Base-by-base conservation (phyloP, 805 yeast genomes). In the Kodamaea jinghongensis region DNA sequence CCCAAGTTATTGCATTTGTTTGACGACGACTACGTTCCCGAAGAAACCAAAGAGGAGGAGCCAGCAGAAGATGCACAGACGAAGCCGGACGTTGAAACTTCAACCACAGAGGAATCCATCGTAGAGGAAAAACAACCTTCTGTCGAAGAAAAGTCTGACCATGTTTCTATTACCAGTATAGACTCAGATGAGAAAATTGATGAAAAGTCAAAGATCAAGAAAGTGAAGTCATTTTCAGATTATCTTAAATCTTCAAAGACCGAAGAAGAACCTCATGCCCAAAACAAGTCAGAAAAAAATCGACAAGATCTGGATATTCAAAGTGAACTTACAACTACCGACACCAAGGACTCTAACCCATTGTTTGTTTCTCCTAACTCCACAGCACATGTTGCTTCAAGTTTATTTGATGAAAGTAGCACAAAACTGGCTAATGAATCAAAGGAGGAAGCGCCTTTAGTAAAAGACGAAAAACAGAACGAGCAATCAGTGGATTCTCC, bases 1-100 rank as follows among this genome's bases (percentile, higher is more conserved):
- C 39, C 44, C 3, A 50, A 48, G 26, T 36, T 48, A 20, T 39
- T 44, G 17, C 49, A 48, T 32, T 35, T 50, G 22, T 50, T 50
- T 41, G 51, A 45, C 22, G 53, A 49, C 12, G 48, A 43, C 13
- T 37, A 30, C 25, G 46, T 23, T 16, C 34, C 28, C 5, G 36
- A 42, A 11, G 36, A 36, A 9, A 38, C 15, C 11, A 32, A 32
- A 17, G 20, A 23, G 15, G 29, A 30, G n/a, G 15, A 6, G 23
- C n/a, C n/a, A n/a, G n/a, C n/a, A n/a, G 14, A 30, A 26, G 44
- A 22, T 13, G 27, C 15, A 33, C 11, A 3, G 17, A 27, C 13
- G 12, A 35, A 3, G 8, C n/a, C 16, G 10, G 38, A 28, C 16
- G 16, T 4, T 30, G 34, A 23, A 12, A 14, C 17, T 8, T 6